A percentile compares a stretch with the other conserved stretches of the same genome.
Evolutionary conservation across 805 yeast genomes (phyloP).

Genomic region (Saccharomycopsis sp.): DNA sequence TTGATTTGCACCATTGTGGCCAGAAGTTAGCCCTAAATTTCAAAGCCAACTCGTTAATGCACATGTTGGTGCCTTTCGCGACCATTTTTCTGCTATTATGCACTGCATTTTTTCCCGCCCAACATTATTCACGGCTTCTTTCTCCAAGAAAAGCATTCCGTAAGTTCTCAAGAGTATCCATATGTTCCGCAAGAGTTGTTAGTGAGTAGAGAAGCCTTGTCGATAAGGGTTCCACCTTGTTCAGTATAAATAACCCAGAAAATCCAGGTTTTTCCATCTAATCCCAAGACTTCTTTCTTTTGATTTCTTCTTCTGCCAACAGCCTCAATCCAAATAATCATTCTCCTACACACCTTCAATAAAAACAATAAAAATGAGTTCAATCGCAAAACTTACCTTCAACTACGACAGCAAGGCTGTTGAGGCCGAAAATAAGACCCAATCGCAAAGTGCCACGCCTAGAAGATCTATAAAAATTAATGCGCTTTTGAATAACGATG

Average conservation of each 20-base stretch:
- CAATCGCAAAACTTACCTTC: background rate
- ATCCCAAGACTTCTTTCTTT: background rate
- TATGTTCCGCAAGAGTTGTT: background rate
- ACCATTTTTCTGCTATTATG: background rate
- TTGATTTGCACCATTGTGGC: background rate
- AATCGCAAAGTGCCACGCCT: constrained; percentile 11
- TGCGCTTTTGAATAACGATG: constrained; percentile 13
- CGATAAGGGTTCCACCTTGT: background rate
- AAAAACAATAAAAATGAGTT: background rate
- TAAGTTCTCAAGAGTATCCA: background rate
- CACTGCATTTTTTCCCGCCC: background rate
- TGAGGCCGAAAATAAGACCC: background rate
- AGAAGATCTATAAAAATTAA: constrained; percentile 17
- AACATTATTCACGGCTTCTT: background rate
- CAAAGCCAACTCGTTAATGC: background rate
- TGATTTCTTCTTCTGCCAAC: background rate
- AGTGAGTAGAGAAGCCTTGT: background rate
- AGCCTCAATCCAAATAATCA: background rate
- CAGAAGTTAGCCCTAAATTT: background rate
- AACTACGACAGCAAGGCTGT: background rate
- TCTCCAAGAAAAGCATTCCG: background rate
- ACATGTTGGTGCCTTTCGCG: background rate
- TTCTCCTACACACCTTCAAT: background rate
- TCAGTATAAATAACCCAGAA: background rate
- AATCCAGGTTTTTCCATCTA: constrained; percentile 3